phyloP scores from a whole-genome alignment of 176 grass and related monocot species.

The Lolium multiflorum region DNA sequence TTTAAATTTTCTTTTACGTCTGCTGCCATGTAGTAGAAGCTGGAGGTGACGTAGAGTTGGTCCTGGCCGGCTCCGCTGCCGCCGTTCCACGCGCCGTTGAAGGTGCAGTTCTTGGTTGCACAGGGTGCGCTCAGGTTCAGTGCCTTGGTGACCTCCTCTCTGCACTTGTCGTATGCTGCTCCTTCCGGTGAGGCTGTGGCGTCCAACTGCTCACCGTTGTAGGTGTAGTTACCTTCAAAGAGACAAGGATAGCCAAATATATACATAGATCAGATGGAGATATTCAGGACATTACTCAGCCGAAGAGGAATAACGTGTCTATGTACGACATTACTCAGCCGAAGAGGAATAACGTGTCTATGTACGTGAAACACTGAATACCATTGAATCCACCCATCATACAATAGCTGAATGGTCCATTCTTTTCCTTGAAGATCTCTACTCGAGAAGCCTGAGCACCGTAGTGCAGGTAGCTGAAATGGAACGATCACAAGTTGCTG shows the following conservation, averaged over 20 bases:
- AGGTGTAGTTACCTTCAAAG: constrained; percentile 35
- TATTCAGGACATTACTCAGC: not conserved
- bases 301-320: too few relatives aligned
- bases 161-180: not conserved
- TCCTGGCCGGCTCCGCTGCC: not conserved
- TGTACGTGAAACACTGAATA: constrained; percentile 13
- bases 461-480: constrained; percentile 63
- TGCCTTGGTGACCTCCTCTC: not conserved
- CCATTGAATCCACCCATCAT: constrained; percentile 54
- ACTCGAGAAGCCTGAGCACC: constrained; percentile 51
- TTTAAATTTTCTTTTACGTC: constrained; percentile 3
- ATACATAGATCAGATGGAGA: not conserved
- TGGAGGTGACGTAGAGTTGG: constrained; percentile 6
- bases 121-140: not conserved
- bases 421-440: constrained; percentile 54
- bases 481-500: not conserved
- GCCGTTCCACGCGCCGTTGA: constrained; percentile 11
- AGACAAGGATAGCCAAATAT: not conserved
- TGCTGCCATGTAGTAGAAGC: constrained; percentile 34
- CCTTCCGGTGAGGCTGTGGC: not conserved
- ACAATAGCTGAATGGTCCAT: constrained; percentile 48
- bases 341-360: too few relatives aligned
- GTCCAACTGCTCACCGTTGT: not conserved
- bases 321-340: not conserved
- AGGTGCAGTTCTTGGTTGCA: not conserved